Evolutionary conservation across 768 basidiomycete species (phyloP).

Genomic region (Mycena galericulata): DNA sequence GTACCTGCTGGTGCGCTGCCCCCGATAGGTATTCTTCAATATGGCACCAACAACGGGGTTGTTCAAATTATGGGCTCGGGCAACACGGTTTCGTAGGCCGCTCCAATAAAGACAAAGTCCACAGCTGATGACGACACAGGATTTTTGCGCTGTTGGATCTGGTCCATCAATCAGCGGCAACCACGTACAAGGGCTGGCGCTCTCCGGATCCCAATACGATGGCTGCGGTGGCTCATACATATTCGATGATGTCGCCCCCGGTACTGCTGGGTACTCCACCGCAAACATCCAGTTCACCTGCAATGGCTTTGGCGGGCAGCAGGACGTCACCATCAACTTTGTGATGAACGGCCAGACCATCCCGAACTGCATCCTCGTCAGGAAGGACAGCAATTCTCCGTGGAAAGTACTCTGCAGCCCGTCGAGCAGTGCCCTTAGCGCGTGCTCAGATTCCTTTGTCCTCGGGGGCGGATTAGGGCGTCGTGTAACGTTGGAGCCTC

Average conservation of each 20-base stretch:
- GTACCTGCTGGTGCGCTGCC: no score
- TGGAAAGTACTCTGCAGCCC: slow-evolving; percentile 14
- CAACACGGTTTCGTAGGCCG: no score
- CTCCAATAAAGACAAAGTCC: no score
- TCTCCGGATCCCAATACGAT: neutral
- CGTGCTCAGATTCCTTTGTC: neutral
- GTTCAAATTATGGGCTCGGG: no score
- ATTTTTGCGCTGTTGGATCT: slow-evolving; percentile 17
- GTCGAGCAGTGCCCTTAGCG: neutral
- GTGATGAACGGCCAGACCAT: neutral
- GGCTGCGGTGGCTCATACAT: slow-evolving; percentile 3
- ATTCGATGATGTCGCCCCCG: slow-evolving; percentile 2
- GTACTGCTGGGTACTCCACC: neutral
- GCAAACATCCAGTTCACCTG: neutral
- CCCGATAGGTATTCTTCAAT: no score
- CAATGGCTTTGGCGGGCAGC: neutral
- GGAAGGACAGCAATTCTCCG: neutral
- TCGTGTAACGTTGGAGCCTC: neutral
- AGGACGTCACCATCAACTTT: neutral
- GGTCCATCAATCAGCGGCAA: neutral
- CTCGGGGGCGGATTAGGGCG: neutral
- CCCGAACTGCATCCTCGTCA: neutral
- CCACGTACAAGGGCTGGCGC: neutral
- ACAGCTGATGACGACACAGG: neutral
- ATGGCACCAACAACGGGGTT: no score